These are phyloP conservation scores for Tricholoma furcatifolium DNA, from an alignment of 768 basidiomycete species.

Conservation along the genomic window DNA sequence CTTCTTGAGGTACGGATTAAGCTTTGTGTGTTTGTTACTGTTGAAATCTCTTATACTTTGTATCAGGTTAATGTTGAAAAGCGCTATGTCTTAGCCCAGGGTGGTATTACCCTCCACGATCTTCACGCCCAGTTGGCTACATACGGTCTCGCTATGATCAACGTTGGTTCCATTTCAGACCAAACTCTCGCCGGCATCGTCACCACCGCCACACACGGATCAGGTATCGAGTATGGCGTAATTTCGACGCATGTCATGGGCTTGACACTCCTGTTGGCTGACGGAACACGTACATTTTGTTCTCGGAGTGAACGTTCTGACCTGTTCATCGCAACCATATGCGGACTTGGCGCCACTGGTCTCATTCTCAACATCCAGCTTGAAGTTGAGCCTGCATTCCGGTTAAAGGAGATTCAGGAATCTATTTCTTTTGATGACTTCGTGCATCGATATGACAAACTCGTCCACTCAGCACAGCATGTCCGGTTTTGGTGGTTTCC, in stretches of 20 bases:
- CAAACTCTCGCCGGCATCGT: conserved; percentile 92
- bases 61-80: conserved; percentile 70
- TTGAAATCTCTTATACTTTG: conserved; percentile 13
- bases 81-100: conserved; percentile 66
- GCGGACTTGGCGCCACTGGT: conserved; percentile 89
- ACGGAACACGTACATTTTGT: conserved; percentile 68
- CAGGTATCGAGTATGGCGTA: conserved; percentile 76
- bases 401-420: conserved; percentile 70
- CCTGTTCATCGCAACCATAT: conserved; percentile 86
- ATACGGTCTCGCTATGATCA: conserved; percentile 80
- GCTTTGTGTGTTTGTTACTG: conserved; percentile 17
- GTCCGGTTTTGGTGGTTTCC: conserved; percentile 98
- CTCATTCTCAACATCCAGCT: conserved; percentile 78
- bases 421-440: conserved; percentile 63
- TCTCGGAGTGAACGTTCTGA: conserved; percentile 63
- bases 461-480: conserved; percentile 73
- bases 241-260: conserved; percentile 80
- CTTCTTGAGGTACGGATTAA: conserved; percentile 69
- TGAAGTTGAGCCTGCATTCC: conserved; percentile 79
- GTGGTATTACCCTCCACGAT: conserved; percentile 73
- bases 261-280: conserved; percentile 73
- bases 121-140: conserved; percentile 68
- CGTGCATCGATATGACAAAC: conserved; percentile 49
- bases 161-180: conserved; percentile 94
- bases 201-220: conserved; percentile 94